phyloP scores from a whole-genome alignment of 1,139 yeast species.

The Yueomyces sp. region DNA sequence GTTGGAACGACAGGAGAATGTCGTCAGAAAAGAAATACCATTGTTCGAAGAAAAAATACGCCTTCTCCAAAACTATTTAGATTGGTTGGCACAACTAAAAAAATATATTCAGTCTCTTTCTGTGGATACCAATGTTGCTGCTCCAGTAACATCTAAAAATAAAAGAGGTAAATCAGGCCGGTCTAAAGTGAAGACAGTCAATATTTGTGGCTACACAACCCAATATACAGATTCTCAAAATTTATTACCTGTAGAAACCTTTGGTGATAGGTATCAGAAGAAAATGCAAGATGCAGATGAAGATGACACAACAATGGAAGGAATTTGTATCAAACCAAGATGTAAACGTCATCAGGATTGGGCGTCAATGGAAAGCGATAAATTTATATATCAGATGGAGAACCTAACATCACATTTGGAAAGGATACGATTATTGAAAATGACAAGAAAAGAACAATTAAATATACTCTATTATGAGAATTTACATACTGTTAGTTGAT shows the following conservation, averaged over 20 bases:
- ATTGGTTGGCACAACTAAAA: conserved; percentile 19
- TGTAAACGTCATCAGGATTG: conserved; percentile 21
- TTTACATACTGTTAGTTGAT: no score
- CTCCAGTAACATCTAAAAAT: conserved; percentile 4
- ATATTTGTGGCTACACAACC: conserved; percentile 18
- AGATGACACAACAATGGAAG: conserved; percentile 6
- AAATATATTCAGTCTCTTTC: conserved; percentile 4
- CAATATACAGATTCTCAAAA: conserved; percentile 2
- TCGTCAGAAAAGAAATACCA: conserved; percentile 8
- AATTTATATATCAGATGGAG: conserved; percentile 12
- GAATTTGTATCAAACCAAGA: conserved; percentile 16
- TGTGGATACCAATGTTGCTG: conserved; percentile 1
- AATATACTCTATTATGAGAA: conserved; percentile 17
- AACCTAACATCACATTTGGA: conserved; percentile 16
- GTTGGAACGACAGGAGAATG: conserved; percentile 10
- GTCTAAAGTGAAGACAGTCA: conserved; percentile 3
- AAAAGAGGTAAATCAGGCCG: conserved; percentile 6
- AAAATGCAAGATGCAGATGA: background rate
- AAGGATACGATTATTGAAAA: conserved; percentile 14
- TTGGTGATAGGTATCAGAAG: conserved; percentile 5
- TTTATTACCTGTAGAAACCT: conserved; percentile 12
- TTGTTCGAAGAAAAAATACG: conserved; percentile 9
- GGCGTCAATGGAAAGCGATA: conserved; percentile 14
- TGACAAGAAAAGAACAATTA: conserved; percentile 17
- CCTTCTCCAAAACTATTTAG: conserved; percentile 16